A percentile compares a stretch with the other conserved stretches of the same genome.
phyloP scores from a whole-genome alignment of 371 early-diverging fungal species.

The Apophysomyces variabilis region DNA sequence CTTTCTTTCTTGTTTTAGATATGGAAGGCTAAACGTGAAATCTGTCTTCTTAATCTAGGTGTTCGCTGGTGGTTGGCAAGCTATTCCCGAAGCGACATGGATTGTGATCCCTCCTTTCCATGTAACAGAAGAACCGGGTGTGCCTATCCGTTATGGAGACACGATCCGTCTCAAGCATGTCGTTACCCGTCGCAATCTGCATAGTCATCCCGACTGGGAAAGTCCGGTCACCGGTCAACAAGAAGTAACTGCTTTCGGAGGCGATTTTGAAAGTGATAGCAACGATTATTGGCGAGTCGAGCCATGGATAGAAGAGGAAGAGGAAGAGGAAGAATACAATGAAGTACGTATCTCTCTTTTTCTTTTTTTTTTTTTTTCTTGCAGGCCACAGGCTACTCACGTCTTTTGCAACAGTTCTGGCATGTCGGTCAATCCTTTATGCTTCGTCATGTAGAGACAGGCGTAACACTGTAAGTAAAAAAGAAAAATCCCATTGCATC shows the following conservation, averaged over 20 bases:
- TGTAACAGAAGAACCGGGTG: slow-evolving; percentile 40
- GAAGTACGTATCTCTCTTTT: slow-evolving; percentile 22
- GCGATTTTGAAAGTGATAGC: slow-evolving; percentile 48
- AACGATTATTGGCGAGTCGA: slow-evolving; percentile 70
- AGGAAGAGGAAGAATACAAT: slow-evolving; percentile 35
- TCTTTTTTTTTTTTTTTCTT: not conserved
- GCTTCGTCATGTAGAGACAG: slow-evolving; percentile 58
- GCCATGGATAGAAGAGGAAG: slow-evolving; percentile 50
- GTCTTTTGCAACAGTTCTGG: slow-evolving; percentile 44
- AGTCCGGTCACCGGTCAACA: slow-evolving; percentile 63
- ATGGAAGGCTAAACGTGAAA: no score
- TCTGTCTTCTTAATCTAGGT: slow-evolving; percentile 19
- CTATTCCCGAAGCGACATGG: slow-evolving; percentile 48
- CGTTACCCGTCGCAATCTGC: slow-evolving; percentile 53
- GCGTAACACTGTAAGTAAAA: slow-evolving; percentile 48
- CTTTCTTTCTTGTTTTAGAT: no score
- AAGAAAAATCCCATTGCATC: no score
- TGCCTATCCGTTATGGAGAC: slow-evolving; percentile 55
- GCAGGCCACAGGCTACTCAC: no score
- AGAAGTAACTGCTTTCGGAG: slow-evolving; percentile 64
- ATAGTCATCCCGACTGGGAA: slow-evolving; percentile 57
- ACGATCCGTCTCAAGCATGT: slow-evolving; percentile 60
- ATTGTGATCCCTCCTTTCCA: slow-evolving; percentile 55
- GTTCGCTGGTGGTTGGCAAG: slow-evolving; percentile 50
- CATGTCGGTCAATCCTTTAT: slow-evolving; percentile 47